Percentiles rank a stretch among this genome's conserved stretches.
These are phyloP conservation scores for Globisporangium uncinulatum DNA, from an alignment of 352 stramenopile genomes.

Conservation along the genomic window DNA sequence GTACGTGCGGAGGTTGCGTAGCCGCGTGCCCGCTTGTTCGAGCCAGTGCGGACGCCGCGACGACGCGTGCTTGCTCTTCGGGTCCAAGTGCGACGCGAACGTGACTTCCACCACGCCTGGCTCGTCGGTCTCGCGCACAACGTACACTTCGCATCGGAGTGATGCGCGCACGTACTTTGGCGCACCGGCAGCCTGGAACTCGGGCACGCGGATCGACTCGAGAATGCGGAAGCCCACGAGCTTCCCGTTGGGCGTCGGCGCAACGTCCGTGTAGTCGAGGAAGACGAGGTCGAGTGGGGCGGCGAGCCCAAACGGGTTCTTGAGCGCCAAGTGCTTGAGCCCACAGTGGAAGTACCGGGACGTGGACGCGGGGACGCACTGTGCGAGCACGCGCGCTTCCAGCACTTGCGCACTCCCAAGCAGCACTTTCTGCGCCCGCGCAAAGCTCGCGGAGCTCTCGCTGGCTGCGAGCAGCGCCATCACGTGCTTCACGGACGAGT, in stretches of 20 bases:
- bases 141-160: slow-evolving; percentile 77
- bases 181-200: slow-evolving; percentile 27
- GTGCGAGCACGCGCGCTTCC: slow-evolving; percentile 58
- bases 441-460: slow-evolving; percentile 51
- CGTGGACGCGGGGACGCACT: slow-evolving; percentile 45
- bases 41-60: slow-evolving; percentile 54
- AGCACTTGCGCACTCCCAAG: slow-evolving; percentile 57
- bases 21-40: slow-evolving; percentile 43
- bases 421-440: slow-evolving; percentile 52
- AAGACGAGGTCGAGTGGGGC: slow-evolving; percentile 68
- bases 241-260: slow-evolving; percentile 49
- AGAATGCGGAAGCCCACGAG: slow-evolving; percentile 71
- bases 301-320: slow-evolving; percentile 63
- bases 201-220: slow-evolving; percentile 75
- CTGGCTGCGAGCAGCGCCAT: slow-evolving; percentile 63
- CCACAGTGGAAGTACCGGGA: slow-evolving; percentile 76
- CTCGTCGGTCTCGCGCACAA: slow-evolving; percentile 60
- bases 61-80: slow-evolving; percentile 68
- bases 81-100: slow-evolving; percentile 77
- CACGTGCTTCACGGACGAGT: slow-evolving; percentile 78
- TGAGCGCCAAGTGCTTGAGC: slow-evolving; percentile 79
- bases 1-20: slow-evolving; percentile 54
- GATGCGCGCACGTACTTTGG: slow-evolving; percentile 63
- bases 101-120: slow-evolving; percentile 77
- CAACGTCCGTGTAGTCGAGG: slow-evolving; percentile 81